Evolutionary conservation across 441 rosid genomes (phyloP), one percentile per base, ranked within the genome.

Genomic region (Adansonia grandidieri): DNA sequence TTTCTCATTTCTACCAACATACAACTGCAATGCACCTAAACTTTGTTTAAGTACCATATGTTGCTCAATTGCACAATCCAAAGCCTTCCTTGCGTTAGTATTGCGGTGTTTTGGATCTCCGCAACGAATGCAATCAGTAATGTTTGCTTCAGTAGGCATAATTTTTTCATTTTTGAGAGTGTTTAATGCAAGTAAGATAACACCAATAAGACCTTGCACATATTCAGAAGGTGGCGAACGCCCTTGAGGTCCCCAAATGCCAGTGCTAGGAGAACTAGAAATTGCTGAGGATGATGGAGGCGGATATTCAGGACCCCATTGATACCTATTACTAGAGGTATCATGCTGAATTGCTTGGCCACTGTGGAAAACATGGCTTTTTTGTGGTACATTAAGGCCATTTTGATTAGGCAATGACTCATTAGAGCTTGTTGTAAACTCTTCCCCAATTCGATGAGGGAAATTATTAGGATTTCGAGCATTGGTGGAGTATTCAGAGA

Each of bases 181-280:
- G 82, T 85, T 85, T 76, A 91, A 81, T 61, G 93, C 88, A 75
- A 85, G 87, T 79, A 91, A 81, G 79, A 91, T 80, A 71, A 88
- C 85, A 71, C 93, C 93, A 68, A 87, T 85, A 80, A 88, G 93
- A 80, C 91, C 91, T 82, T 89, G 92, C 51, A 83, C 90, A 82
- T 82, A 81, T 79, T 89, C 89, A 76, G 90, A 72, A 57, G 90
- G 89, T 32, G 77, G 85, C 6, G 82, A 71, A 63, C 76, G 66
- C 68, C 88, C 88, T 78, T 84, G 87, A 74, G 84, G 80, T 80
- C 89, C 88, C 87, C 86, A 66, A 51, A 9, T 74, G 80, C 80
- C 83, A 87, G 78, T 85, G 78, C 74, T 78, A 75, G 85, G 72
- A 77, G 81, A 62, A 57, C 72, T 82, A 78, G 72, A 37, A 77